Evolutionary conservation across 495 filamentous ascomycete species (phyloP), one percentile per base, ranked within the genome.

Genomic region (Pseudoneurospora amorphoporcata): DNA sequence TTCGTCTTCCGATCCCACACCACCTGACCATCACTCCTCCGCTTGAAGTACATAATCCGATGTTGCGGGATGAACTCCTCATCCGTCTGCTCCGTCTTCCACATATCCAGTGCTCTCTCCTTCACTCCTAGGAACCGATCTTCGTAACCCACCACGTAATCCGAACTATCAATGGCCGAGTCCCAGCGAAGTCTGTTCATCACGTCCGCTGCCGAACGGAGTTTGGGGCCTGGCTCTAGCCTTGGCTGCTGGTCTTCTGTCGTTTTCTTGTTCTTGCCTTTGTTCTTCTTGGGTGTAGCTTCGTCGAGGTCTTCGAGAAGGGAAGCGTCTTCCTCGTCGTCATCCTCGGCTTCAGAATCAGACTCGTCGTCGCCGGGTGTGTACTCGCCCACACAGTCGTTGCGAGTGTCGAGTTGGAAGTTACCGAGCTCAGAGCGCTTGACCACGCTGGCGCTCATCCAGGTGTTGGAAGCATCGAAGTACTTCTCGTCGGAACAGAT

Each of bases 31-130:
- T 87, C 80, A 84, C 89, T 80, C 75, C 80, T 86, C 68, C 86
- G 83, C 78, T 86, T 88, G 73, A 95, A 93, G 74, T 90, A 93
- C 69, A 92, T 69, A 68, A 95, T 90, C 5, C 93, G 86, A 81
- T 95, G 92, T 80, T 91, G 87, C 8, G 93, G 93, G 74, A 95
- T 94, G 76, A 94, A 95, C 73, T 94, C 92, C 75, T 95, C 90
- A 74, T 95, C 90, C 37, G 91, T 94, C 58, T 88, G 84, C 72
- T 95, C 92, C 23, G 81, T 87, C 81, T 90, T 92, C 92, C 92
- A 95, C 39, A 83, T 82, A 68, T 85, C 86, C 9, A 93, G 79
- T 7, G 82, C 76, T 70, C 88, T 87, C 79, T 94, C 92, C 75
- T 87, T 83, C 10, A 84, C 82, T 0, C 91, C 92, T 9, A 86